phyloP scores from a whole-genome alignment of 345 rosid species.

The Eucalyptus caleyi region DNA sequence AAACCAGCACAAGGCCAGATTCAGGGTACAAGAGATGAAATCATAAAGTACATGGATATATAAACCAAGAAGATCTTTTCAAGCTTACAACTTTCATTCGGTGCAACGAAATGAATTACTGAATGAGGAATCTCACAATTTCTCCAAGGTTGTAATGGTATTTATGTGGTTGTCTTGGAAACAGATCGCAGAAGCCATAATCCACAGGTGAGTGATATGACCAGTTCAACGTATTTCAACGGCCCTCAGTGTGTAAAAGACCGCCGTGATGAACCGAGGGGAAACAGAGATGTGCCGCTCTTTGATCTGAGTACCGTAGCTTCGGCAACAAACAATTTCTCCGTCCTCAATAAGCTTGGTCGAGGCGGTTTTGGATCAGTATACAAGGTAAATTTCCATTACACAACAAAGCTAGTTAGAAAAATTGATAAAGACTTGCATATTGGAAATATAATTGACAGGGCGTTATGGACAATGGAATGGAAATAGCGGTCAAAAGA shows the following conservation, averaged over 20 bases:
- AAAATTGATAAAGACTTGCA: neutral
- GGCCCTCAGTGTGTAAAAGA: neutral
- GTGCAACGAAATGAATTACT: neutral
- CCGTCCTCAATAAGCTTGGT: constrained; percentile 7
- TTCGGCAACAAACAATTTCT: constrained; percentile 16
- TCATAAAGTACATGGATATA: neutral
- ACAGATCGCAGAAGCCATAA: neutral
- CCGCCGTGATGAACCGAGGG: neutral
- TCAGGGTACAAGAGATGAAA: neutral
- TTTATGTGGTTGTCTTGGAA: neutral
- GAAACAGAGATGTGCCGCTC: neutral
- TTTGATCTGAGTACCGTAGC: constrained; percentile 1
- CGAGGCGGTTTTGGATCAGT: constrained; percentile 31
- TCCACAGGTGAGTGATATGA: neutral
- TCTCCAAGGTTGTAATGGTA: neutral
- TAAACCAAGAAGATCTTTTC: neutral
- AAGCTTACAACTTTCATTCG: neutral
- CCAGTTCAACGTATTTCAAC: neutral
- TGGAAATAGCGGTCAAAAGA: constrained; percentile 23
- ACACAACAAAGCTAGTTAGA: neutral
- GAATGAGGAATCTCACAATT: neutral
- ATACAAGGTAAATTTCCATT: constrained; percentile 11
- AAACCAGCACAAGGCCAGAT: neutral
- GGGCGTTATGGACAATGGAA: constrained; percentile 12
- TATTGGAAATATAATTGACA: neutral